A percentile compares a stretch with the other conserved stretches of the same genome.
Conservation (phyloP, 2,329 filamentous ascomycete genomes). For the Lecanoromycetidae sp. region DNA sequence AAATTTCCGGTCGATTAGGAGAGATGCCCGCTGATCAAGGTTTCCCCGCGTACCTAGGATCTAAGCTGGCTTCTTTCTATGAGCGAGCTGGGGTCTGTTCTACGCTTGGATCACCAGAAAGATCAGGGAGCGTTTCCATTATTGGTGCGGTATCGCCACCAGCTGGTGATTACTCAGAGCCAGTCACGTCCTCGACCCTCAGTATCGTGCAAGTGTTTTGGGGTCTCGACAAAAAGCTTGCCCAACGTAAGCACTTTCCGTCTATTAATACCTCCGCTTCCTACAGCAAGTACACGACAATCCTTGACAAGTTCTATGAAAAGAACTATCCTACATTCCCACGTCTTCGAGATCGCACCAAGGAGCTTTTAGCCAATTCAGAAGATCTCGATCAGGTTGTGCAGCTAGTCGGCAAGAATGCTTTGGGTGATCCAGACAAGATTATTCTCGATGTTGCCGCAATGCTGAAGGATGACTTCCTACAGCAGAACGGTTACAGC, state of each 20-base stretch:
- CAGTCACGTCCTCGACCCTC: slow-evolving; percentile 84
- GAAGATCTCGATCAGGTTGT: slow-evolving; percentile 98
- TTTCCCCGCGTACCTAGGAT: slow-evolving; percentile 94
- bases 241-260: slow-evolving; percentile 97
- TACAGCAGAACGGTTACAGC: slow-evolving; percentile 98
- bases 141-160: slow-evolving; percentile 95
- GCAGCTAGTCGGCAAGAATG: slow-evolving; percentile 94
- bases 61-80: slow-evolving; percentile 98
- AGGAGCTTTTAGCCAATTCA: slow-evolving; percentile 83
- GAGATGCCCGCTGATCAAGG: slow-evolving; percentile 99
- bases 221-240: slow-evolving; percentile 99
- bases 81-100: slow-evolving; percentile 86
- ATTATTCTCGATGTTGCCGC: slow-evolving; percentile 89
- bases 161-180: slow-evolving; percentile 98
- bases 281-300: slow-evolving; percentile 90
- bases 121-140: slow-evolving; percentile 87
- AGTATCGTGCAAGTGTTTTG: slow-evolving; percentile 99
- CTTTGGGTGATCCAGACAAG: slow-evolving; percentile 92
- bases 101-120: slow-evolving; percentile 76
- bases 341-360: slow-evolving; percentile 80
- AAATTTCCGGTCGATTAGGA: slow-evolving; percentile 94
- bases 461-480: slow-evolving; percentile 93
- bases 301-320: slow-evolving; percentile 87
- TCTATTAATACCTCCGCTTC: slow-evolving; percentile 91
- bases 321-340: slow-evolving; percentile 92